Evolutionary conservation across 345 rosid genomes (phyloP).

Genomic region (Cochlearia excelsa): DNA sequence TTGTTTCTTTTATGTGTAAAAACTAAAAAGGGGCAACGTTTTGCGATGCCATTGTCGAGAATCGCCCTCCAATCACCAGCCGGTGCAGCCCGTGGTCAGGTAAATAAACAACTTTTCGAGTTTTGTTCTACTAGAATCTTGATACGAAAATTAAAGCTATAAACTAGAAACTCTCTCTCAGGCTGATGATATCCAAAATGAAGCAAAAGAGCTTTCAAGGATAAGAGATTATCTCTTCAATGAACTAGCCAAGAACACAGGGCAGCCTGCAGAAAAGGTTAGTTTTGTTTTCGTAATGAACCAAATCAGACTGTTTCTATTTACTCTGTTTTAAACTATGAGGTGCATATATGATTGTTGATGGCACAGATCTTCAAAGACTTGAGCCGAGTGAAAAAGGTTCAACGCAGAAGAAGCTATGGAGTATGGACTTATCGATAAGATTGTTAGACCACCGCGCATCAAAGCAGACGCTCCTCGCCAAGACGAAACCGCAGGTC

Average conservation of each 20-base stretch:
- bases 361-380: conserved; percentile 58
- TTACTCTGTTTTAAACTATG: background rate
- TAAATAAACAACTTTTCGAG: conserved; percentile 23
- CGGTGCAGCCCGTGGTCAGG: conserved; percentile 88
- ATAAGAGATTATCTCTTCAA: conserved; percentile 68
- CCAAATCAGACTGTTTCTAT: conserved; percentile 3
- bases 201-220: conserved; percentile 79
- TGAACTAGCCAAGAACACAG: conserved; percentile 74
- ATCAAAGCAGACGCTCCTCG: conserved; percentile 52
- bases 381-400: conserved; percentile 56
- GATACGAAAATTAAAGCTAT: background rate
- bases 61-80: conserved; percentile 66
- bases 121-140: background rate
- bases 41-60: conserved; percentile 74
- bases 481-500: conserved; percentile 50
- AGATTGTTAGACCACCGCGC: conserved; percentile 62
- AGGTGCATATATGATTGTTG: conserved; percentile 10
- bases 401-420: conserved; percentile 71
- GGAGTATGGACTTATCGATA: conserved; percentile 79
- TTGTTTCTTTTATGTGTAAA: conserved; percentile 2
- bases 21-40: conserved; percentile 57
- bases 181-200: conserved; percentile 80
- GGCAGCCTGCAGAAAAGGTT: conserved; percentile 79
- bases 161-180: conserved; percentile 25
- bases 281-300: conserved; percentile 26